Percentiles rank a stretch among this genome's conserved stretches.
These are phyloP conservation scores for Chrysoporthe puriensis DNA, from an alignment of 2,329 filamentous ascomycete genomes.

Conservation along the genomic window DNA sequence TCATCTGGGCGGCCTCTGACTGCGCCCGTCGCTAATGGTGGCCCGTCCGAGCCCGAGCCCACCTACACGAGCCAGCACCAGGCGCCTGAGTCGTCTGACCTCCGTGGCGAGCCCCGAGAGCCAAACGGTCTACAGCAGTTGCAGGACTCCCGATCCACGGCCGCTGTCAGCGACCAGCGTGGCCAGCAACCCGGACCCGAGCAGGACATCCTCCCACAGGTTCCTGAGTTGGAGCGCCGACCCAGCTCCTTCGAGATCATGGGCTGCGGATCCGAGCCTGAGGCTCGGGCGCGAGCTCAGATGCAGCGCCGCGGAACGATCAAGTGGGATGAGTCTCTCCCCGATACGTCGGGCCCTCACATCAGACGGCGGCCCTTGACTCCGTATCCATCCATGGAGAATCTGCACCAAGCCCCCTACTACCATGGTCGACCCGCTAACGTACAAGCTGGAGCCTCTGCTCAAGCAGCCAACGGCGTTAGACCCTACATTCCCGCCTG, in stretches of 20 bases:
- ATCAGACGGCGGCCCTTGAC: not conserved
- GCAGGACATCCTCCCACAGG: not conserved
- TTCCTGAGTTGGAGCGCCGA: not conserved
- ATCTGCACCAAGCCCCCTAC: not conserved
- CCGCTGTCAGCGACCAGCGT: not conserved
- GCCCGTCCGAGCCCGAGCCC: not conserved
- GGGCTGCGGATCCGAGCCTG: not conserved
- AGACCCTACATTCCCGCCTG: not conserved
- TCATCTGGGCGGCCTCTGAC: too few species aligned
- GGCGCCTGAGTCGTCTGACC: not conserved
- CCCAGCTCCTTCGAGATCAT: constrained; percentile 18
- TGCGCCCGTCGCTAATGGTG: too few species aligned
- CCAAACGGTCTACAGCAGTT: not conserved
- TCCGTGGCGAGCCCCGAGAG: not conserved
- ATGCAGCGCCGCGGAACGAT: not conserved
- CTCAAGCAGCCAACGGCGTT: too few species aligned
- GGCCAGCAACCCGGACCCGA: not conserved
- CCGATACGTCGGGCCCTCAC: not conserved
- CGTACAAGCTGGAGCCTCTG: not conserved
- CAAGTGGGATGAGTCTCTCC: not conserved
- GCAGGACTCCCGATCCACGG: not conserved
- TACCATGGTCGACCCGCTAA: not conserved
- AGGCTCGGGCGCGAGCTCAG: not conserved
- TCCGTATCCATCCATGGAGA: not conserved
- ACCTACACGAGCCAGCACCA: not conserved